These are phyloP conservation scores for Hibiscus trionum DNA, from an alignment of 345 rosid genomes.

Conservation along the genomic window DNA sequence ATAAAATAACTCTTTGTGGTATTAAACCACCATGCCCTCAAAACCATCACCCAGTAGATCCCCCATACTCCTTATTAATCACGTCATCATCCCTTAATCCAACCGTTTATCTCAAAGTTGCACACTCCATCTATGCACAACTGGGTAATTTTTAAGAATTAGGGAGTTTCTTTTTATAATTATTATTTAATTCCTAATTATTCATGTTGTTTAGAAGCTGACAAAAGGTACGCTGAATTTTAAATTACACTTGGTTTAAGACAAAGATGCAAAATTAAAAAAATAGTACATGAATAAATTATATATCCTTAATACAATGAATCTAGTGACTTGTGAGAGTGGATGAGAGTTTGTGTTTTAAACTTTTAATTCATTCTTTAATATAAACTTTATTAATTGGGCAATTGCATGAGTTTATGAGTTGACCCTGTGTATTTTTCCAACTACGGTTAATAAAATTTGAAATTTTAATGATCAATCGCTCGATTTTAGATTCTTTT, in stretches of 20 bases:
- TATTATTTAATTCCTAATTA: neutral
- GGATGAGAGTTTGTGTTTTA: neutral
- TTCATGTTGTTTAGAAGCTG: constrained; percentile 13
- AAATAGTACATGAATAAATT: neutral
- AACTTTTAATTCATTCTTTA: neutral
- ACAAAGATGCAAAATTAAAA: neutral
- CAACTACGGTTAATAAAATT: neutral
- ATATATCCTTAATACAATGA: constrained; percentile 27
- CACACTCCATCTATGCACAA: constrained; percentile 1
- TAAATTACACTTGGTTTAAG: neutral
- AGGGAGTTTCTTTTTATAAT: neutral
- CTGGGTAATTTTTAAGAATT: neutral
- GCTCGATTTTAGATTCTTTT: too few relatives aligned
- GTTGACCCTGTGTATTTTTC: neutral
- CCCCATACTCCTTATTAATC: neutral
- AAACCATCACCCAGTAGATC: constrained; percentile 5
- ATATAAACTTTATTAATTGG: neutral
- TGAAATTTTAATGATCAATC: neutral
- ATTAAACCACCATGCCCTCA: neutral
- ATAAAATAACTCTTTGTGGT: neutral
- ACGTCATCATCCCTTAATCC: constrained; percentile 23
- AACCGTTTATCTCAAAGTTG: constrained; percentile 12
- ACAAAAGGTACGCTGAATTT: constrained; percentile 26
- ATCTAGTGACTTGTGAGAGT: constrained; percentile 19
- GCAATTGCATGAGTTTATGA: neutral